Evolutionary conservation across 2,329 filamentous ascomycete genomes (phyloP), one percentile per base, ranked within the genome.

Genomic region (Dothideomycetes sp.): DNA sequence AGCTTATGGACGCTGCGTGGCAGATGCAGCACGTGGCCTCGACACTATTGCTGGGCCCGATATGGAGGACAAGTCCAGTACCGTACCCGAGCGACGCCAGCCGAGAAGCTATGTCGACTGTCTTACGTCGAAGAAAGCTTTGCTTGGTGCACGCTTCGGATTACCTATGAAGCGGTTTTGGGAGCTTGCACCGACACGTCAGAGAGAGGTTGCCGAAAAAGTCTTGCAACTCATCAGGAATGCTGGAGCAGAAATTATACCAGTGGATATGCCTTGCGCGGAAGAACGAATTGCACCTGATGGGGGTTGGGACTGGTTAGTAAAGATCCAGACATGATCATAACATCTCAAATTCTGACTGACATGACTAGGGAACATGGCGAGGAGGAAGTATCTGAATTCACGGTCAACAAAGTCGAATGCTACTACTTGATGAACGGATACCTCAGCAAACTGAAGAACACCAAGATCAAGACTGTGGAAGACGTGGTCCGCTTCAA

Each of bases 81-180:
- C 18, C 7, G 41, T 39, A 3, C 31, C 41, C 2, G 41, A 37
- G 13, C 37, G 45, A 32, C 13, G 31, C 4, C 42, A 45, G 25
- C 34, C 33, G 13, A 32, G 37, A 0, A 71, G 70, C 0, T 81
- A 74, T 49, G 51, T 63, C 0, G 65, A 71, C 43, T 73, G 66
- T 43, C 55, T 80, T 6, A 59, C 65, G 2, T 61, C 61, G 30
- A 73, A 65, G 48, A 52, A 61, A 2, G 63, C 65, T 4, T 65
- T 80, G 0, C 64, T 69, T 51, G 71, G 69, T 2, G 76, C 76
- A 5, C 64, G 61, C 2, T 81, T 82, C 45, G 78, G 77, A 18
- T 58, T 82, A 1, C 78, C 78, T 1, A 80, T 76, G 76, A 59
- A 73, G 31, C 73, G 71, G 43, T 77, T 80, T 58, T 82, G 78